A percentile compares a stretch with the other conserved stretches of the same genome.
Conservation (phyloP, 73 alveolate genomes). For the Durusdinium trenchii region DNA sequence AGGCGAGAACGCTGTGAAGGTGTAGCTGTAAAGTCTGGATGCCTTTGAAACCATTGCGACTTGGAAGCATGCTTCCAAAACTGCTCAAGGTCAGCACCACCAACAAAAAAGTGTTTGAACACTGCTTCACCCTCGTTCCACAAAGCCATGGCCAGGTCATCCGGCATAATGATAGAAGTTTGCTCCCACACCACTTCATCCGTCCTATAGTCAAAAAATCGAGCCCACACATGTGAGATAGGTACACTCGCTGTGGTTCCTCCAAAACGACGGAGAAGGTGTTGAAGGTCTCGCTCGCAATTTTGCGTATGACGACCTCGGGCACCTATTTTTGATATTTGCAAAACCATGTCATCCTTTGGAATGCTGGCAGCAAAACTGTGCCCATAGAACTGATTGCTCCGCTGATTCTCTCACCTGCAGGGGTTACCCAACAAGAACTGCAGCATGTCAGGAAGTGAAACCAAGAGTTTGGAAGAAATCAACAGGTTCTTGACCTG, state of each 20-base stretch:
- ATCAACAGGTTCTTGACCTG: background rate
- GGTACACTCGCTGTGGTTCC: background rate
- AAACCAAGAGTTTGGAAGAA: background rate
- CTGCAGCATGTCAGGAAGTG: background rate
- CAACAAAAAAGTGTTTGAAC: background rate
- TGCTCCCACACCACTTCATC: background rate
- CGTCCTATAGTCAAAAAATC: background rate
- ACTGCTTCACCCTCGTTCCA: background rate
- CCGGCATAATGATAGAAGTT: background rate
- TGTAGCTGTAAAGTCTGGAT: background rate
- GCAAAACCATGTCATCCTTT: background rate
- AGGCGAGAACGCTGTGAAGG: background rate
- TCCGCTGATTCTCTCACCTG: background rate
- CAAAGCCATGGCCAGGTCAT: background rate
- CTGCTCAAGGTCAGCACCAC: too few relatives aligned
- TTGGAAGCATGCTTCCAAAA: background rate
- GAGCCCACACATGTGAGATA: background rate
- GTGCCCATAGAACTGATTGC: background rate
- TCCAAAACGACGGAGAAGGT: background rate
- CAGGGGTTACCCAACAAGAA: background rate
- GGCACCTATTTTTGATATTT: background rate
- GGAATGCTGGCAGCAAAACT: background rate
- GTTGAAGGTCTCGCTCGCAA: constrained; percentile 6
- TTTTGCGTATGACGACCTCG: background rate
- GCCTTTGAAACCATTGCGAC: background rate